Evolutionary conservation across 73 alveolate species (phyloP), one percentile per base, ranked within the genome.

Genomic region (Uronychia binucleata): DNA sequence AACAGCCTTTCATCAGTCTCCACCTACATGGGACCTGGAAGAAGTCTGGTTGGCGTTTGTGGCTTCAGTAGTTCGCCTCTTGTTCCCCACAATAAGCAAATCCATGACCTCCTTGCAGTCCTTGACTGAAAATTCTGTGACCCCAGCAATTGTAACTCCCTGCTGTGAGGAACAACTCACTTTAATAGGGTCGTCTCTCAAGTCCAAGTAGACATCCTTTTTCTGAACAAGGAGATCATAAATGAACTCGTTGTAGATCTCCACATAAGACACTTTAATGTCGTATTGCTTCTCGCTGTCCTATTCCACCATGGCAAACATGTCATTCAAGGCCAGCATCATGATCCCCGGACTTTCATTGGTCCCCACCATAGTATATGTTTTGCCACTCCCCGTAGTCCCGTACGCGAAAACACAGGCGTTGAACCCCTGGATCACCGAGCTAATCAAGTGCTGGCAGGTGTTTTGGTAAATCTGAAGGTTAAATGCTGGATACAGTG

Each of bases 391-490:
- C 5, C 99, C 99, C 0, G 99, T 97, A 0, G 99, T 97, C 0
- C 99, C 99, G 92, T 96, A 96, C 0, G 99, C 99, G 86, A 97
- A 97, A 0, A 97, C 98, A 30, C 98, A 93, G 14, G 99, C 99
- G 83, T 97, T 97, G 77, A 77, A 96, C 33, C 99, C 99, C 80
- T 89, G 77, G 59, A 95, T 82, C 0, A 96, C 95, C 14, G 97
- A 93, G 78, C 93, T 94, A 31, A 97, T 97, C 81, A 97, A 80
- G 59, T 88, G 91, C 79, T 92, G 89, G 79, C 98, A 95, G 11
- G 99, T 97, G 58, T 90, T 83, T 57, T 77, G 59, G 87, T 88
- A 95, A 57, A 95, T 93, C 88, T 84, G 92, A 96, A 85, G 25
- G 94, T 92, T 31, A 98, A 98, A 88, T 96, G 99, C 0, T 98